Evolutionary conservation across 805 yeast species (phyloP), one percentile per base, ranked within the genome.

Genomic region (Pichia scutulata): DNA sequence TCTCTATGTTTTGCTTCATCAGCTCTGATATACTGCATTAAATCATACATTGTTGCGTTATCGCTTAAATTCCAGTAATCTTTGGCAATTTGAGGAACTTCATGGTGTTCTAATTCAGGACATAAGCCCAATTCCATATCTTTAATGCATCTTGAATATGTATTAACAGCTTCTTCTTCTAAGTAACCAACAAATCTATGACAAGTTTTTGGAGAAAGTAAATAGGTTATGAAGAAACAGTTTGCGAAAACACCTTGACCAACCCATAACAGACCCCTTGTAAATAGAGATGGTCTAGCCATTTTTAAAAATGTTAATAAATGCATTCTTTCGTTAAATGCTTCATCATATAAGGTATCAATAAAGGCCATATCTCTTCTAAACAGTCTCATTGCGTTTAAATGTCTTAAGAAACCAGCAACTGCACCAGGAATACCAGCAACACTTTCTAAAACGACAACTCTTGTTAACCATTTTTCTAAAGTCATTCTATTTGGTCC

Each of bases 391-490:
- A 84, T 62, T 2, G 86, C 76, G 55, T 80, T 82, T 58, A 84
- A 70, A 61, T 84, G 89, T 51, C 89, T 74, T 41, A 84, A 64
- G 66, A 82, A 84, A 1, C 85, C 84, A 3, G 86, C 90, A 44
- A 81, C 85, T 73, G 82, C 77, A 12, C 90, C 89, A 1, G 90
- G 90, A n/a, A 84, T 86, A 9, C 88, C 89, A 5, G 90, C 90
- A 50, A 84, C 73, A 52, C 82, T 75, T 63, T 84, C 90, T 56
- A 84, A 71, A 57, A 84, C 82, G 39, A 84, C 77, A 50, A 76
- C 66, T 48, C 85, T 64, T 7, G 80, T 76, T 51, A 84, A 57
- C 89, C 89, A 84, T 59, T 80, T 78, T 48, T 69, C 71, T 24
- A 76, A 77, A 6, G 84, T 78, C 86, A 84, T 79, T 47, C 69